phyloP scores from a whole-genome alignment of 495 filamentous ascomycete genomes.

The Neurospora tetrasperma region DNA sequence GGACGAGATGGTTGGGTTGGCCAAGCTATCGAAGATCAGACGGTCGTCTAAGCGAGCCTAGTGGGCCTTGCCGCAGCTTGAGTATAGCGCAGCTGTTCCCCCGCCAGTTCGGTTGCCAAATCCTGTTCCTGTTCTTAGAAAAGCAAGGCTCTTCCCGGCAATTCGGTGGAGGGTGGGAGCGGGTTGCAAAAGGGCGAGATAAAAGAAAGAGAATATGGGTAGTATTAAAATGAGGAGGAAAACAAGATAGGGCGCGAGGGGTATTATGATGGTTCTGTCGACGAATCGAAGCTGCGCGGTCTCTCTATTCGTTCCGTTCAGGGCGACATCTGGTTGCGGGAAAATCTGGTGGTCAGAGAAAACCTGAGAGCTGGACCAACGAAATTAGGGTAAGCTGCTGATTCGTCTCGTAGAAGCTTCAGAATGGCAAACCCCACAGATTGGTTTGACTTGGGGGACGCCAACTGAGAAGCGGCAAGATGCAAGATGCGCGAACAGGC shows the following conservation, averaged over 20 bases:
- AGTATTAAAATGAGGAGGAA: neutral
- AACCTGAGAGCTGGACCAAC: neutral
- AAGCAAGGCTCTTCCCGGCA: slow-evolving; percentile 11
- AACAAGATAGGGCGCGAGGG: neutral
- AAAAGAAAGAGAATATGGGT: slow-evolving; percentile 3
- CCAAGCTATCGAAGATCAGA: neutral
- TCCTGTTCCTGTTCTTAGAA: slow-evolving; percentile 11
- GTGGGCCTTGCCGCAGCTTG: slow-evolving; percentile 10
- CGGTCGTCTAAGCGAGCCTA: neutral
- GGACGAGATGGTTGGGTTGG: neutral
- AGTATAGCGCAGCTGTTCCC: slow-evolving; percentile 12
- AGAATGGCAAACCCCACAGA: neutral
- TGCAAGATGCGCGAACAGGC: neutral
- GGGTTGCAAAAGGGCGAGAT: neutral
- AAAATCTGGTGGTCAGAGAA: slow-evolving; percentile 13
- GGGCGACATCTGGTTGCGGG: slow-evolving; percentile 19
- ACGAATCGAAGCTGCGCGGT: slow-evolving; percentile 1
- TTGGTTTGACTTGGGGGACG: neutral
- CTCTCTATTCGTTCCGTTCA: slow-evolving; percentile 13
- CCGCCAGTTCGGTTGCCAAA: slow-evolving; percentile 16
- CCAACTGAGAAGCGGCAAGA: slow-evolving; percentile 13
- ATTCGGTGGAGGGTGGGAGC: slow-evolving; percentile 2
- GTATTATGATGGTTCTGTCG: neutral
- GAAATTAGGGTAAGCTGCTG: slow-evolving; percentile 14
- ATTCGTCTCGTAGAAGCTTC: slow-evolving; percentile 14